These are phyloP conservation scores for Phyllosticta capitalensis DNA, from an alignment of 2,329 filamentous ascomycete species.

Conservation along the genomic window DNA sequence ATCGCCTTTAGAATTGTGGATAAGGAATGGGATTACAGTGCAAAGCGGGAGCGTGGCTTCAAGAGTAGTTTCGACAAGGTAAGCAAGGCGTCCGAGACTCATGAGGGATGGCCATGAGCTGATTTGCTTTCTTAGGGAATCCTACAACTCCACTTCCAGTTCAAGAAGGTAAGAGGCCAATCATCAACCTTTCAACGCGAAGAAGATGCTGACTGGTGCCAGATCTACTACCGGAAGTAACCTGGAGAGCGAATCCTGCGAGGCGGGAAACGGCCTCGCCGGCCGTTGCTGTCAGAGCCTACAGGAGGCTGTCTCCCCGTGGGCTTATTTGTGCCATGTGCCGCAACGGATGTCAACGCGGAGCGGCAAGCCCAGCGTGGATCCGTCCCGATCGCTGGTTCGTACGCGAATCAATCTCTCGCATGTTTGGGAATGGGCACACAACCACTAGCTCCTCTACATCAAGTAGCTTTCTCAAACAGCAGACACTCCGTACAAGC, in stretches of 20 bases:
- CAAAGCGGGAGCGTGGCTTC: conserved; percentile 89
- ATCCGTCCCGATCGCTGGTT: not conserved
- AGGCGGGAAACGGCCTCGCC: not conserved
- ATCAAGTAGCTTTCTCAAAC: not conserved
- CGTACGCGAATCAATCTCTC: not conserved
- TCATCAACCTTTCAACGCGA: not conserved
- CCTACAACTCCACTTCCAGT: conserved; percentile 92
- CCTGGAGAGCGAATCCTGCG: not conserved
- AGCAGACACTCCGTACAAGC: not conserved
- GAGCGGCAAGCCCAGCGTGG: not conserved
- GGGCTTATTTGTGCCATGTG: not conserved
- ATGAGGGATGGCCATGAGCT: conserved; percentile 15
- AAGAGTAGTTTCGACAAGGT: conserved; percentile 97
- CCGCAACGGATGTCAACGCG: not conserved
- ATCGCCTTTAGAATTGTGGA: conserved; percentile 96
- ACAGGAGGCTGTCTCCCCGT: not conserved
- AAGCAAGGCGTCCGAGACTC: conserved; percentile 35
- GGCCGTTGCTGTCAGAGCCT: not conserved
- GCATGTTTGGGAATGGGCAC: not conserved
- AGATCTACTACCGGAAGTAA: conserved; percentile 42
- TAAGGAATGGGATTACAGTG: conserved; percentile 98
- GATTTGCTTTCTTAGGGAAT: conserved; percentile 57
- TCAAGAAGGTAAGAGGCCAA: conserved; percentile 68
- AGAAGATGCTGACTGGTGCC: conserved; percentile 16
- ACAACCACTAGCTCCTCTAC: not conserved